Evolutionary conservation across 1,284 basidiomycete genomes (phyloP), one percentile per base, ranked within the genome.

Genomic region (Papiliotrema nemorosa): DNA sequence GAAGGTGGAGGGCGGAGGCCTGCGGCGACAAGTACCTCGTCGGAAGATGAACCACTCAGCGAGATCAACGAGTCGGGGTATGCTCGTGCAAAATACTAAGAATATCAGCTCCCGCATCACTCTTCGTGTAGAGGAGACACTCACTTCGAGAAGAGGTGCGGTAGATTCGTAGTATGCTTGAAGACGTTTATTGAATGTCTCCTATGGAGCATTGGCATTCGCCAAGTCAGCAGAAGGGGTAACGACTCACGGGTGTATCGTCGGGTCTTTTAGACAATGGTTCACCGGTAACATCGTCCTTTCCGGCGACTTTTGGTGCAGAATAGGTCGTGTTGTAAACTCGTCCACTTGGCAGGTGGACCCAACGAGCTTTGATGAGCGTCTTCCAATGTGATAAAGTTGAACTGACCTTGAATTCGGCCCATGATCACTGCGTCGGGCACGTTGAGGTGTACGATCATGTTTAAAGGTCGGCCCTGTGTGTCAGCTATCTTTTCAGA

Each of bases 241-340:
- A 4, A 22, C 18, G 6, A 79, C 86, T 55, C 68, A 90, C 90
- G 12, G 90, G 86, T 63, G 90, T 89, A 72, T 98, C 93, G 69
- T 99, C 93, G 22, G 90, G 86, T 36, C 96, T 81, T 70, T 90
- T 90, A 22, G 80, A 84, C 21, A 99, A 79, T 5, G 87, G 83
- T 71, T 99, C 92, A 24, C 92, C 93, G 0, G 94, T 97, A 53
- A 86, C 77, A 69, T 98, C 93, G 77, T 97, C 96, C 52, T 82
- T 79, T 3, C 94, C 94, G 2, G 85, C 78, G 0, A 87, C 82
- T 63, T 86, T 87, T 16, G 96, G 96, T 21, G 84, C 87, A 73
- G 94, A 97, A 76, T 88, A 91, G 14, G 86, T 83, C 66, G 85
- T 81, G 73, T 94, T 96, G 79, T 99, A 99, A 14, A 97, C 87